These are phyloP conservation scores for Malassezia slooffiae DNA, from an alignment of 1,284 basidiomycete species.

Conservation along the genomic window DNA sequence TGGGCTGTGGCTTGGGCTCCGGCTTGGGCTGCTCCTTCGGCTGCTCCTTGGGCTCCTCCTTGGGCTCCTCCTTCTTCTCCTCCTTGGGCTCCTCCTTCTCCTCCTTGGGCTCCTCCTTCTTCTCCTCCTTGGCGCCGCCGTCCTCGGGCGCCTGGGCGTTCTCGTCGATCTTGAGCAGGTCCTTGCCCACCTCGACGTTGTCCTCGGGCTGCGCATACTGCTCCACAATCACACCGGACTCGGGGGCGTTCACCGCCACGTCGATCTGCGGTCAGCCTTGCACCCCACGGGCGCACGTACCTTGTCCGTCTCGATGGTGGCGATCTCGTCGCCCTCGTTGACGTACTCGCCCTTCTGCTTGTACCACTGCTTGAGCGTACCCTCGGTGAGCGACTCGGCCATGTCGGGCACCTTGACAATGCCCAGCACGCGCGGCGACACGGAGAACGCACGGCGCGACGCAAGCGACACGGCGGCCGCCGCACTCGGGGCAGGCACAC, in stretches of 20 bases:
- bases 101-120: conserved; percentile 48
- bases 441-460: conserved; percentile 19
- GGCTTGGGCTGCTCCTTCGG: conserved; percentile 39
- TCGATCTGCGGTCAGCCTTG: too few relatives aligned
- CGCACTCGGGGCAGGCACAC: conserved; percentile 2
- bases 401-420: conserved; percentile 95
- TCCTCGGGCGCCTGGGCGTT: conserved; percentile 57
- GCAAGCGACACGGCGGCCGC: conserved; percentile 5
- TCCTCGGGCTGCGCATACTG: conserved; percentile 81
- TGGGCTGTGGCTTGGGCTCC: conserved; percentile 14
- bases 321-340: conserved; percentile 84
- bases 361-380: conserved; percentile 86
- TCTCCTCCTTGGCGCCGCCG: conserved; percentile 49
- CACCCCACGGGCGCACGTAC: conserved; percentile 52
- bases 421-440: conserved; percentile 47
- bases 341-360: conserved; percentile 90
- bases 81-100: conserved; percentile 41
- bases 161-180: conserved; percentile 83
- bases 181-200: conserved; percentile 87
- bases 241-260: conserved; percentile 87
- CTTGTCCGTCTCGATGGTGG: conserved; percentile 98
- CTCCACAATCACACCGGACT: conserved; percentile 76
- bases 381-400: conserved; percentile 98
- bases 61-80: conserved; percentile 47
- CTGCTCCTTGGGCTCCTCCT: conserved; percentile 12